Evolutionary conservation across 805 yeast species (phyloP).

Genomic region (Nakazawaea siamensis): DNA sequence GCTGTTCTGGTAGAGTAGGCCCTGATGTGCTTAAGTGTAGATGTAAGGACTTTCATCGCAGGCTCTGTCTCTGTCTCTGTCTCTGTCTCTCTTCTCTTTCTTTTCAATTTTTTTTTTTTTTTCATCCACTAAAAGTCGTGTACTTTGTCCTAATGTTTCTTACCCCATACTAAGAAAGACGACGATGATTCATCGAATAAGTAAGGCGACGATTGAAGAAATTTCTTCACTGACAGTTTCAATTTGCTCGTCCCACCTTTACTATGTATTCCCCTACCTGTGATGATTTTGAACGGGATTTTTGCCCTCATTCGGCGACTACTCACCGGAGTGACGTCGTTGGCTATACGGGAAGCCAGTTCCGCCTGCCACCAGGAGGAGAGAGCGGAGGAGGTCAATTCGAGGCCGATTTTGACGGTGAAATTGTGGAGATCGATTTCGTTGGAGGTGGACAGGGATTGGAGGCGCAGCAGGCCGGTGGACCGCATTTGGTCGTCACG

Average conservation of each 20-base stretch:
- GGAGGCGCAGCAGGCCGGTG: slow-evolving; percentile 11
- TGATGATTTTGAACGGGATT: slow-evolving; percentile 38
- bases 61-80: too few relatives aligned
- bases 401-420: slow-evolving; percentile 37
- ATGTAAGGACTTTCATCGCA: too few relatives aligned
- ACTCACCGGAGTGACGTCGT: slow-evolving; percentile 12
- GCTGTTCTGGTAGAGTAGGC: slow-evolving; percentile 9
- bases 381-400: slow-evolving; percentile 27
- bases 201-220: slow-evolving; percentile 29
- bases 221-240: slow-evolving; percentile 30
- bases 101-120: not conserved
- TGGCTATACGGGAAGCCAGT: slow-evolving; percentile 28
- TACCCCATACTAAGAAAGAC: slow-evolving; percentile 35
- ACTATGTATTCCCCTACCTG: slow-evolving; percentile 71
- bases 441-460: not conserved
- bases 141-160: slow-evolving; percentile 7
- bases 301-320: slow-evolving; percentile 23
- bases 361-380: slow-evolving; percentile 58
- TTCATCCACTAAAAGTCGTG: slow-evolving; percentile 6
- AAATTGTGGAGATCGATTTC: slow-evolving; percentile 52
- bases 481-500: slow-evolving; percentile 10
- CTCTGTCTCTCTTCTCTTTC: too few relatives aligned
- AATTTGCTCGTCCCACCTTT: slow-evolving; percentile 46
- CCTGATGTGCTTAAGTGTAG: too few relatives aligned
- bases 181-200: slow-evolving; percentile 40